Percentiles rank a stretch among this genome's conserved stretches.
Conservation (phyloP, 176 grass and related monocot species). For the Urochloa ruziziensis region DNA sequence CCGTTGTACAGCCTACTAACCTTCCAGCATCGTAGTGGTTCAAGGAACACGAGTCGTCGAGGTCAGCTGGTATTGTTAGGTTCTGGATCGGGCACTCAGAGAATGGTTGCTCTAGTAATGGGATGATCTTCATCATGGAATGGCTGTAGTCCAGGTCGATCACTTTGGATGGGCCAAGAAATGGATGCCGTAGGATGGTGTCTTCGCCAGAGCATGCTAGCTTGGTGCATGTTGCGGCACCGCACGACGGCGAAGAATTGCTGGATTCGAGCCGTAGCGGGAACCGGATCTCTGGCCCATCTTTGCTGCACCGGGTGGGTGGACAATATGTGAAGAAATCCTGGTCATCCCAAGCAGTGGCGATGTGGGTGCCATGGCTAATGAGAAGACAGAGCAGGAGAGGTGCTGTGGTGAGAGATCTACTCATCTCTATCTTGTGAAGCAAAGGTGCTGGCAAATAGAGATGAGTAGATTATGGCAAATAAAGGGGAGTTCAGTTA, state of each 20-base stretch:
- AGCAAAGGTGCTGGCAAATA: neutral
- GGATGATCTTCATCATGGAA: neutral
- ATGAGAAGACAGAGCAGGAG: constrained; percentile 18
- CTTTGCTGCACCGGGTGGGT: neutral
- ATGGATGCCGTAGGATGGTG: constrained; percentile 36
- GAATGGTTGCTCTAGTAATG: neutral
- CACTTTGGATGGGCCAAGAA: constrained; percentile 38
- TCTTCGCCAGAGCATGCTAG: constrained; percentile 39
- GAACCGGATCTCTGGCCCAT: constrained; percentile 41
- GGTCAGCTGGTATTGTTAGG: neutral
- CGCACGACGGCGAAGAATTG: neutral
- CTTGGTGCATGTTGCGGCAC: constrained; percentile 18
- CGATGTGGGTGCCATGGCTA: neutral
- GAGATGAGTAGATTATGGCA: too few species aligned
- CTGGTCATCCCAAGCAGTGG: neutral
- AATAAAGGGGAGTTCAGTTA: neutral
- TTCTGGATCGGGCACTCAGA: constrained; percentile 35
- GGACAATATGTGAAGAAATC: neutral
- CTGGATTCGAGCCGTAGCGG: constrained; percentile 32
- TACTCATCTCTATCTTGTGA: neutral
- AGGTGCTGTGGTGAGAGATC: neutral
- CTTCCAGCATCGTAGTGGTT: neutral
- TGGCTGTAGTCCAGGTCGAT: constrained; percentile 7
- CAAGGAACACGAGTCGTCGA: neutral
- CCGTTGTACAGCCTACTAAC: neutral